These are phyloP conservation scores for Entophlyctis helioformis DNA, from an alignment of 192 early-diverging fungal genomes.

Conservation along the genomic window DNA sequence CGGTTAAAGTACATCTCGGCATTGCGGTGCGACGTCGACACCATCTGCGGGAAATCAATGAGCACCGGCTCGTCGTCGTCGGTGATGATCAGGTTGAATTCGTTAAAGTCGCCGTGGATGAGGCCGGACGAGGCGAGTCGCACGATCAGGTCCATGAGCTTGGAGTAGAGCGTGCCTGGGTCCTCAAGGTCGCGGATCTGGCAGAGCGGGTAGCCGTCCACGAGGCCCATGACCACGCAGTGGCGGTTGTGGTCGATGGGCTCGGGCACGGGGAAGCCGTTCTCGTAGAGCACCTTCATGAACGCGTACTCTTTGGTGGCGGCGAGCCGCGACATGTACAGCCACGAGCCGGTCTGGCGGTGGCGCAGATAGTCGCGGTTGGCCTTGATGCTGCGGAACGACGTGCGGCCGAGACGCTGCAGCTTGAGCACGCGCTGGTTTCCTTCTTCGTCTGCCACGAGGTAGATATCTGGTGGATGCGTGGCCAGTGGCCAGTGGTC, in stretches of 20 bases:
- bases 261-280: slow-evolving; percentile 91
- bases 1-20: slow-evolving; percentile 98
- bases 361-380: slow-evolving; percentile 96
- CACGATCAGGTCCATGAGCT: slow-evolving; percentile 93
- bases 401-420: slow-evolving; percentile 87
- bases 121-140: slow-evolving; percentile 86
- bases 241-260: slow-evolving; percentile 92
- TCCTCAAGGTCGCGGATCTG: slow-evolving; percentile 77
- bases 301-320: slow-evolving; percentile 98
- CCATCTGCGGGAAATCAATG: slow-evolving; percentile 99
- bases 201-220: slow-evolving; percentile 89
- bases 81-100: slow-evolving; percentile 92
- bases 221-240: slow-evolving; percentile 91
- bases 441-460: slow-evolving; percentile 88
- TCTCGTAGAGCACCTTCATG: slow-evolving; percentile 92
- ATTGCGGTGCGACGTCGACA: slow-evolving; percentile 90
- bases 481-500: background rate
- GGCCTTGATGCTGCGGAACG: slow-evolving; percentile 92
- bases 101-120: slow-evolving; percentile 99
- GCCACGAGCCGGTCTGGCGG: slow-evolving; percentile 92
- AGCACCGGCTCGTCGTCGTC: slow-evolving; percentile 71
- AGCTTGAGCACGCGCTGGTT: slow-evolving; percentile 90
- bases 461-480: slow-evolving; percentile 70
- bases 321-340: slow-evolving; percentile 97
- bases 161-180: slow-evolving; percentile 85